These are phyloP conservation scores for Zygosaccharomyces kombuchaensis DNA, from an alignment of 805 yeast species.

Conservation along the genomic window DNA sequence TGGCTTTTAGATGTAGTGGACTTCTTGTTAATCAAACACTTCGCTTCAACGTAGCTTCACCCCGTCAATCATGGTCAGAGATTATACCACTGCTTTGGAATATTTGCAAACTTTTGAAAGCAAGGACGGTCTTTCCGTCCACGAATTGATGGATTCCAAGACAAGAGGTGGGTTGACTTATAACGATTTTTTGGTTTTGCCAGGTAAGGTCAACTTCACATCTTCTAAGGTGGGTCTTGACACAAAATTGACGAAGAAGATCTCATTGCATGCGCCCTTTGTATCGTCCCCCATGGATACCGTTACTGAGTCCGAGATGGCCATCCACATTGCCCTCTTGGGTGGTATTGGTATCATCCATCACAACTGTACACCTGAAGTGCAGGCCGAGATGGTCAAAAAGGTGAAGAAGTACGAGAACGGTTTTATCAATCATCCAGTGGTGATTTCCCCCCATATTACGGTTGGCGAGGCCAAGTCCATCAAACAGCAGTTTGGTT, in stretches of 20 bases:
- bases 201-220: slow-evolving; percentile 90
- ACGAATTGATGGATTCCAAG: slow-evolving; percentile 83
- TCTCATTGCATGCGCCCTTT: slow-evolving; percentile 87
- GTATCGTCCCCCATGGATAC: slow-evolving; percentile 99
- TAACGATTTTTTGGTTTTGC: slow-evolving; percentile 91
- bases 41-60: neutral
- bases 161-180: slow-evolving; percentile 94
- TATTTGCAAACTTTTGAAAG: slow-evolving; percentile 58
- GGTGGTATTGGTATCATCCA: slow-evolving; percentile 99
- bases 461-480: slow-evolving; percentile 78
- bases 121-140: slow-evolving; percentile 82
- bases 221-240: slow-evolving; percentile 74
- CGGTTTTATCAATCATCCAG: slow-evolving; percentile 93
- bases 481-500: slow-evolving; percentile 72
- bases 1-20: slow-evolving; percentile 11
- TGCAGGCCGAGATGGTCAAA: slow-evolving; percentile 97
- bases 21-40: neutral
- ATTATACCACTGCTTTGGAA: slow-evolving; percentile 60
- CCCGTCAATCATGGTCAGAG: slow-evolving; percentile 27
- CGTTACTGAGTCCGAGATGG: slow-evolving; percentile 96
- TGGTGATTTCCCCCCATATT: slow-evolving; percentile 69
- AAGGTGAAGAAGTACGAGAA: slow-evolving; percentile 96
- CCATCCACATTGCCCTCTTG: slow-evolving; percentile 94
- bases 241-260: slow-evolving; percentile 84
- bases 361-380: slow-evolving; percentile 94